Percentiles rank a stretch among this genome's conserved stretches.
Evolutionary conservation across 2,329 filamentous ascomycete species (phyloP).

Genomic region (Penicillium sp.): DNA sequence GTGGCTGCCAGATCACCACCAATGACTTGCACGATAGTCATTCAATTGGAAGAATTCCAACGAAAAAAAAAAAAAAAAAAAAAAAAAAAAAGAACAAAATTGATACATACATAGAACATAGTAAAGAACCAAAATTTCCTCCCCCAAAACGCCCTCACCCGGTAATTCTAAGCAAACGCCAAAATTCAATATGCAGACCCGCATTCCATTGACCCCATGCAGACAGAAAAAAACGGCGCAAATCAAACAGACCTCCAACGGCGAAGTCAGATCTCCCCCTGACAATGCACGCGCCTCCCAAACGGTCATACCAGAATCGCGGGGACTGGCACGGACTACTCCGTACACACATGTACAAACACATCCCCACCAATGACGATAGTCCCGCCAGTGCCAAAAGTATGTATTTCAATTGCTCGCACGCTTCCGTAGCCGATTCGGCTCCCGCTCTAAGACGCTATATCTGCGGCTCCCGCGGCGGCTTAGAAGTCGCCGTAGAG

Average conservation of each 20-base stretch:
- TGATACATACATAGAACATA: not conserved
- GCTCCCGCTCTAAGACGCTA: slow-evolving; percentile 23
- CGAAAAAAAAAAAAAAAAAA: too few relatives aligned
- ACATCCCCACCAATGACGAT: not conserved
- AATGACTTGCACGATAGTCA: not conserved
- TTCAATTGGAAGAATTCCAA: not conserved
- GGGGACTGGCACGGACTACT: too few relatives aligned
- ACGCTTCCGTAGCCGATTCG: slow-evolving; percentile 27
- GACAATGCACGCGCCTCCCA: not conserved
- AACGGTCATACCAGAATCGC: not conserved
- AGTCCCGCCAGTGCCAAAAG: not conserved
- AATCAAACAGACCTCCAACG: not conserved
- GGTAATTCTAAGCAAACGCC: not conserved
- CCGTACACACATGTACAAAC: too few relatives aligned
- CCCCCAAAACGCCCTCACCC: not conserved
- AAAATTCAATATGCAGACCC: not conserved
- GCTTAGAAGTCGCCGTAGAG: slow-evolving; percentile 23
- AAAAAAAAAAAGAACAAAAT: too few relatives aligned
- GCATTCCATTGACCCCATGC: not conserved
- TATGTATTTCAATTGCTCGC: slow-evolving; percentile 11
- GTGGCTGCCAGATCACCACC: not conserved
- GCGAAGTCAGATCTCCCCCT: not conserved
- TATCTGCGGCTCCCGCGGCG: slow-evolving; percentile 22
- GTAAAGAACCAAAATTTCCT: not conserved
- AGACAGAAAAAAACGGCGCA: not conserved